phyloP scores from a whole-genome alignment of 768 basidiomycete species.

The Tylopilus balloui region DNA sequence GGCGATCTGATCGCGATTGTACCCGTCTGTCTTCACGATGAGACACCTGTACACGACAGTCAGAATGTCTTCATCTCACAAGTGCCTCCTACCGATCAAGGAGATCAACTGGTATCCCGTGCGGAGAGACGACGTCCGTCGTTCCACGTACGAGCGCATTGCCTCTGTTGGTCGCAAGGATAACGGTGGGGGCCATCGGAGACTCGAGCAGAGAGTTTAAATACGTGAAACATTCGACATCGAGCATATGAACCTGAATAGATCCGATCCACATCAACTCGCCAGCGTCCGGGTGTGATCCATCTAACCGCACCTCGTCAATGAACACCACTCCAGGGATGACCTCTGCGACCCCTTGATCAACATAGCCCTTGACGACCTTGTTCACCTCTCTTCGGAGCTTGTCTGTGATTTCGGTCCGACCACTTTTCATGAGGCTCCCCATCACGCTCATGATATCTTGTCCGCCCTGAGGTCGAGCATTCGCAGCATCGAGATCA shows the following conservation, averaged over 20 bases:
- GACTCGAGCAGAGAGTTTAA: slow-evolving; percentile 94
- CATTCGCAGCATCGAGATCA: slow-evolving; percentile 95
- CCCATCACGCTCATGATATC: slow-evolving; percentile 99
- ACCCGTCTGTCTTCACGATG: slow-evolving; percentile 89
- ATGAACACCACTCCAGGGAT: slow-evolving; percentile 98
- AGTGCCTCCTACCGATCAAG: slow-evolving; percentile 68
- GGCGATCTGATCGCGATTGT: slow-evolving; percentile 78
- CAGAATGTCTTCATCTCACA: slow-evolving; percentile 1
- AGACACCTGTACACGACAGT: slow-evolving; percentile 55
- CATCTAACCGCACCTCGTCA: slow-evolving; percentile 70
- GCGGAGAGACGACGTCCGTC: slow-evolving; percentile 84
- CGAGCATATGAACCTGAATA: slow-evolving; percentile 94
- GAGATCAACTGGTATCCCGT: slow-evolving; percentile 91
- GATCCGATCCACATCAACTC: slow-evolving; percentile 2
- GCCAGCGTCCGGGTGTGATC: not conserved
- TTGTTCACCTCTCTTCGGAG: slow-evolving; percentile 94
- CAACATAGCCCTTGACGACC: slow-evolving; percentile 94
- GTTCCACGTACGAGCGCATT: slow-evolving; percentile 91
- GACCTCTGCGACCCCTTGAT: slow-evolving; percentile 96
- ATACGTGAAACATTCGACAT: slow-evolving; percentile 99
- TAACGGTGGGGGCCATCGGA: slow-evolving; percentile 95
- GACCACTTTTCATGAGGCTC: slow-evolving; percentile 81
- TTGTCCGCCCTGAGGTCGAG: slow-evolving; percentile 92
- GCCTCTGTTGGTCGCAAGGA: slow-evolving; percentile 94
- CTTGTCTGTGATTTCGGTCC: slow-evolving; percentile 98